Percentiles rank a stretch among this genome's conserved stretches.
Evolutionary conservation across 1,284 basidiomycete genomes (phyloP).

Genomic region (Wallemia ichthyophaga): DNA sequence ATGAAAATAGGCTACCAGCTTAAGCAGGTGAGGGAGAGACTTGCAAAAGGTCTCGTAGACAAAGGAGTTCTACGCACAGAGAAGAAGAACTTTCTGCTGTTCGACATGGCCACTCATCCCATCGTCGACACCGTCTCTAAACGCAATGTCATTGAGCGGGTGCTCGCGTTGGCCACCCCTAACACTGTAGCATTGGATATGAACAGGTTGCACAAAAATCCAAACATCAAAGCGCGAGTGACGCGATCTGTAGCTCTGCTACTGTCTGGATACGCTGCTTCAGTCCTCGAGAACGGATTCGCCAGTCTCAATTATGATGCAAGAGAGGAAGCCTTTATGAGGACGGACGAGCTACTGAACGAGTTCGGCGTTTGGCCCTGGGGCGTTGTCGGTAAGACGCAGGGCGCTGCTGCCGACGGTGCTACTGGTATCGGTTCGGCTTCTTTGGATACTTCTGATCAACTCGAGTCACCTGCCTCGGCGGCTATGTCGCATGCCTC

Average conservation of each 20-base stretch:
- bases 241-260: slow-evolving; percentile 45
- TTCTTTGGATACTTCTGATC: background rate
- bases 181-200: slow-evolving; percentile 47
- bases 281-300: slow-evolving; percentile 79
- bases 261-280: slow-evolving; percentile 39
- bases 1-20: slow-evolving; percentile 95
- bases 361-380: slow-evolving; percentile 78
- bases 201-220: slow-evolving; percentile 31
- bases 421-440: slow-evolving; percentile 11
- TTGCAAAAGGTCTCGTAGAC: slow-evolving; percentile 89
- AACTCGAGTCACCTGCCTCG: slow-evolving; percentile 15
- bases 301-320: slow-evolving; percentile 61
- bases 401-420: slow-evolving; percentile 13
- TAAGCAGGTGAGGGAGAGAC: slow-evolving; percentile 80
- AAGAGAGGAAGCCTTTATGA: slow-evolving; percentile 57
- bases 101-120: slow-evolving; percentile 93
- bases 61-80: slow-evolving; percentile 90
- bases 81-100: slow-evolving; percentile 86
- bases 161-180: slow-evolving; percentile 44
- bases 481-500: slow-evolving; percentile 24
- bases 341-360: slow-evolving; percentile 66
- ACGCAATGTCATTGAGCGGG: slow-evolving; percentile 44
- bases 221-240: slow-evolving; percentile 45
- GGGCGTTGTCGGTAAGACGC: slow-evolving; percentile 18
- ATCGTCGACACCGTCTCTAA: slow-evolving; percentile 71